Percentiles rank a stretch among this genome's conserved stretches.
Conservation (phyloP, 78 protist genomes). For the Dictyostelium discoideum region dicty_2.7 NC_007088.5:3472501-3473000, state of each 20-base stretch:
- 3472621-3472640: neutral
- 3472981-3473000: slow-evolving; percentile 6
- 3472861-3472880: neutral
- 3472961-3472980: neutral
- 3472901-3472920: neutral
- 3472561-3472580: too few species aligned
- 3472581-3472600: neutral
- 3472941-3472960: neutral
- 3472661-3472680: neutral
- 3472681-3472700: neutral
- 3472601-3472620: neutral
- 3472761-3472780: neutral
- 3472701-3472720: neutral
- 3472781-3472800: neutral
- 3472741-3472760: neutral
- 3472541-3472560: neutral
- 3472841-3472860: slow-evolving; percentile 32
- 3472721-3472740: neutral
- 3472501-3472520: slow-evolving; percentile 18
- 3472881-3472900: neutral
- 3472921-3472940: neutral
- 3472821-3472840: slow-evolving; percentile 35
- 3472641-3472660: slow-evolving; percentile 19
- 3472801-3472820: neutral
- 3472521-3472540: neutral